phyloP scores from a whole-genome alignment of 2,329 filamentous ascomycete genomes.

The Fusarium fracticaudum region DNA sequence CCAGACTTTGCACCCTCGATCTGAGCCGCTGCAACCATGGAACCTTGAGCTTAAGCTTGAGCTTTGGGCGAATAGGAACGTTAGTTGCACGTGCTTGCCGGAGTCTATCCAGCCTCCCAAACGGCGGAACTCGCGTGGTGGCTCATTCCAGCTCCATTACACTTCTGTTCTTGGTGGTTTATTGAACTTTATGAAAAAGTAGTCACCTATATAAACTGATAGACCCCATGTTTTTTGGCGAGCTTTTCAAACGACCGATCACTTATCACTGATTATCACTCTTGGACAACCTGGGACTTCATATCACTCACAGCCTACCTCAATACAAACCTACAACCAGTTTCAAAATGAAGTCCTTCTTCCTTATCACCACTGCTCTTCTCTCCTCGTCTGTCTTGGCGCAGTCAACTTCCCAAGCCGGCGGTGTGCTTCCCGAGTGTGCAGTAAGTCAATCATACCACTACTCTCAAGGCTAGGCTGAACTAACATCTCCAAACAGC shows the following conservation, averaged over 20 bases:
- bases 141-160: background rate
- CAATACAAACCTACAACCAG: no score
- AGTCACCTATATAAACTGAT: background rate
- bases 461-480: background rate
- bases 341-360: constrained; percentile 11
- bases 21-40: background rate
- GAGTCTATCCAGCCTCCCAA: background rate
- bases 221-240: background rate
- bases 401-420: background rate
- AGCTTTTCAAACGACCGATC: background rate
- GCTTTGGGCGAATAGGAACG: background rate
- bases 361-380: background rate
- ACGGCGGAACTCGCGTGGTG: background rate
- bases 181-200: background rate
- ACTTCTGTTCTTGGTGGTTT: no score
- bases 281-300: no score
- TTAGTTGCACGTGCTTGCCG: background rate
- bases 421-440: background rate
- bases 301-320: background rate
- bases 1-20: background rate
- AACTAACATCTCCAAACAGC: background rate
- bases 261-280: background rate
- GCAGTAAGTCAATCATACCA: background rate
- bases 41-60: constrained; percentile 1
- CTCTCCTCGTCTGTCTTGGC: constrained; percentile 3